Percentiles rank a stretch among this genome's conserved stretches.
Conservation (phyloP, 495 filamentous ascomycete genomes). For the Collariella sp. region DNA sequence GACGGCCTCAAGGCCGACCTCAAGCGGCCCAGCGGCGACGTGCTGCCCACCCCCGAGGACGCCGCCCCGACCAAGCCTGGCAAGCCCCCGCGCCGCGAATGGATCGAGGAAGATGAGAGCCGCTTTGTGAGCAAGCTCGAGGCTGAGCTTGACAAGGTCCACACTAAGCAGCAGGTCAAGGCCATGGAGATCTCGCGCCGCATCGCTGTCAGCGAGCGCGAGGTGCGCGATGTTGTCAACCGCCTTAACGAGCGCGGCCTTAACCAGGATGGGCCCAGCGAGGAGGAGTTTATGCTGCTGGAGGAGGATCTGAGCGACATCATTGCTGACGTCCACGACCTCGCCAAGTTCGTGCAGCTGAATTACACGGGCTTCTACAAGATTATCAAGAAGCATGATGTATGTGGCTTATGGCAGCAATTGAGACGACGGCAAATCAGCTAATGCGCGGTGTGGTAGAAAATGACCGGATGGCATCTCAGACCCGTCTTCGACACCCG, state of each 20-base stretch:
- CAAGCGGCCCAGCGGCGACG: slow-evolving; percentile 56
- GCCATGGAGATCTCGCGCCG: slow-evolving; percentile 85
- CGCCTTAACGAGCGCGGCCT: slow-evolving; percentile 53
- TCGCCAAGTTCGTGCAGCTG: slow-evolving; percentile 96
- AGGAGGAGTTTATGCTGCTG: slow-evolving; percentile 88
- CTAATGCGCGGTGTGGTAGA: slow-evolving; percentile 45
- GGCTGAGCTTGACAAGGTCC: slow-evolving; percentile 89
- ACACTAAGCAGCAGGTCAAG: slow-evolving; percentile 92
- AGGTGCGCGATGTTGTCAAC: slow-evolving; percentile 78
- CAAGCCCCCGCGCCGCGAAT: slow-evolving; percentile 45
- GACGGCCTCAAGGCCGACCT: slow-evolving; percentile 84
- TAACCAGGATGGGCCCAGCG: slow-evolving; percentile 53
- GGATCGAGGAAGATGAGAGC: slow-evolving; percentile 89
- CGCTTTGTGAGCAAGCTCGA: slow-evolving; percentile 81
- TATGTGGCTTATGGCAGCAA: too few species aligned
- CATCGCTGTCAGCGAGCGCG: slow-evolving; percentile 76
- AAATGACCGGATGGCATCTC: slow-evolving; percentile 89
- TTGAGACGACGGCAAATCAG: too few species aligned
- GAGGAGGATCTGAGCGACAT: slow-evolving; percentile 96
- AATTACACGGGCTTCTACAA: slow-evolving; percentile 99
- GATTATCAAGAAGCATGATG: slow-evolving; percentile 99
- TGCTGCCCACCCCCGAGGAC: slow-evolving; percentile 28
- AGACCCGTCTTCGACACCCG: slow-evolving; percentile 89
- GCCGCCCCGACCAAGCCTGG: slow-evolving; percentile 11
- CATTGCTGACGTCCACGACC: slow-evolving; percentile 96